phyloP scores from a whole-genome alignment of 2,329 filamentous ascomycete species.

The Trichoderma atroviride region DNA sequence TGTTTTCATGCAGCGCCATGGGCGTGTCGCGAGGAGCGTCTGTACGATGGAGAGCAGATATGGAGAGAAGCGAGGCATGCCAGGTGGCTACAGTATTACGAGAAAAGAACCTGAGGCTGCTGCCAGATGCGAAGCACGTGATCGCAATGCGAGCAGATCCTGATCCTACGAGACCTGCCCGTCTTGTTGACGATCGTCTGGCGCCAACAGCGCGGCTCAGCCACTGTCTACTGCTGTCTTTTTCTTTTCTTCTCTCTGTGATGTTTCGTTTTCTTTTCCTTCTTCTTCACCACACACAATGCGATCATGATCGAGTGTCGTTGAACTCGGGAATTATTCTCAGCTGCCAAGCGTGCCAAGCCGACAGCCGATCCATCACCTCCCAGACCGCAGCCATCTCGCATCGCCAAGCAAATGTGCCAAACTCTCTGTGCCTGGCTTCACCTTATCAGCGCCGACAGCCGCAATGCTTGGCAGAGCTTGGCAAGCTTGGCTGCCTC shows the following conservation, averaged over 20 bases:
- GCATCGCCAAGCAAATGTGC: slow-evolving; percentile 19
- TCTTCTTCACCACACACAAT: background rate
- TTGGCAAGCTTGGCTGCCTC: background rate
- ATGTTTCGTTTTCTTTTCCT: background rate
- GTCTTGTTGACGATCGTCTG: background rate
- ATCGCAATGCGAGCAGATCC: background rate
- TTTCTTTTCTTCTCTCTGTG: background rate
- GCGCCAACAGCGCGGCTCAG: background rate
- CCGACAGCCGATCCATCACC: slow-evolving; percentile 5
- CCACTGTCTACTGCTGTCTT: background rate
- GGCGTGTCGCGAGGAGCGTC: background rate
- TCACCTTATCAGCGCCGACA: slow-evolving; percentile 1
- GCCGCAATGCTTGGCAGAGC: slow-evolving; percentile 2
- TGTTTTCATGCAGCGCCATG: background rate
- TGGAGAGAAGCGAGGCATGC: background rate
- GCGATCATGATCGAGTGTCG: background rate
- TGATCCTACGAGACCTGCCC: background rate
- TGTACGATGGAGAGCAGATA: background rate
- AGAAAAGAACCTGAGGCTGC: background rate
- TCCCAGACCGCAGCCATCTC: background rate
- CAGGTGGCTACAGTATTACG: background rate
- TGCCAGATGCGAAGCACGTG: background rate
- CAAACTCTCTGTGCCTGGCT: background rate
- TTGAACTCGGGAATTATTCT: slow-evolving; percentile 2
- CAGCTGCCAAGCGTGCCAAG: slow-evolving; percentile 16